A percentile compares a stretch with the other conserved stretches of the same genome.
These are phyloP conservation scores for Parasitella parasitica DNA, from an alignment of 371 early-diverging fungal species.

Conservation along the genomic window DNA sequence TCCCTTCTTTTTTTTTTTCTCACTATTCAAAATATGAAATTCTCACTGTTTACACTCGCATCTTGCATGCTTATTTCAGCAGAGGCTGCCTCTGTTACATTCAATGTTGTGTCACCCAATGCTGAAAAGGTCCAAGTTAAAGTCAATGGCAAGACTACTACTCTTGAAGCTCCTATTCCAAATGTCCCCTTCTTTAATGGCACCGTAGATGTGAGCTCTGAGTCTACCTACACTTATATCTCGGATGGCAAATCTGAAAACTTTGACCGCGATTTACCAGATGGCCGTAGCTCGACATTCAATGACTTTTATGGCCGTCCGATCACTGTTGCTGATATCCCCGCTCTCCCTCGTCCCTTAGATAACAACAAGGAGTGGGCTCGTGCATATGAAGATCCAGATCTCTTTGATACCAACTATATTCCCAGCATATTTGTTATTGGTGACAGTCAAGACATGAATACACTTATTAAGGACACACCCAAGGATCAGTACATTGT, in stretches of 20 bases:
- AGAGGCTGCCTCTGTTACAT: slow-evolving; percentile 41
- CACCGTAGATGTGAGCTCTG: slow-evolving; percentile 34
- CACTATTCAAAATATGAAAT: slow-evolving; percentile 7
- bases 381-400: slow-evolving; percentile 36
- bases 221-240: slow-evolving; percentile 46
- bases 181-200: slow-evolving; percentile 49
- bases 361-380: slow-evolving; percentile 41
- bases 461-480: slow-evolving; percentile 36
- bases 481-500: slow-evolving; percentile 22
- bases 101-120: slow-evolving; percentile 53
- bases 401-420: slow-evolving; percentile 33
- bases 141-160: slow-evolving; percentile 31
- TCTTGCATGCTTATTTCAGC: slow-evolving; percentile 13
- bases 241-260: slow-evolving; percentile 40
- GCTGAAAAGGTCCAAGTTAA: slow-evolving; percentile 42
- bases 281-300: slow-evolving; percentile 26
- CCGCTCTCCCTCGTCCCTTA: slow-evolving; percentile 49
- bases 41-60: slow-evolving; percentile 15
- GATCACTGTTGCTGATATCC: slow-evolving; percentile 50
- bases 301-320: slow-evolving; percentile 54
- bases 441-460: slow-evolving; percentile 25
- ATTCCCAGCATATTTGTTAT: slow-evolving; percentile 39
- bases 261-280: slow-evolving; percentile 40
- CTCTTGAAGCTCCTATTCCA: slow-evolving; percentile 33
- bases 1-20: not conserved